A percentile compares a stretch with the other conserved stretches of the same genome.
These are phyloP conservation scores for Colletotrichum zoysiae DNA, from an alignment of 2,329 filamentous ascomycete species.

Conservation along the genomic window DNA sequence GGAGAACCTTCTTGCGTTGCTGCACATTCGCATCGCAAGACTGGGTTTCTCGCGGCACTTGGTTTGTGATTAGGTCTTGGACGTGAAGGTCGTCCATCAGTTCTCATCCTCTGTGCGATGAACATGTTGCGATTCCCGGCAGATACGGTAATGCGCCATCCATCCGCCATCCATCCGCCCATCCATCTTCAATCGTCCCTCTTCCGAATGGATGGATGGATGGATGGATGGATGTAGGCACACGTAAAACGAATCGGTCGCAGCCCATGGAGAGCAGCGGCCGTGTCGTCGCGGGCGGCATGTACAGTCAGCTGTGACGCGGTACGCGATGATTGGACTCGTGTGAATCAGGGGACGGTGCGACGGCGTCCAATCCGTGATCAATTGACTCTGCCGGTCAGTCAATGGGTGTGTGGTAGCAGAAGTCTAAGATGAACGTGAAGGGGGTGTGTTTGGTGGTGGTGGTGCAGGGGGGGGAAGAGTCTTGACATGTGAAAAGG, in stretches of 20 bases:
- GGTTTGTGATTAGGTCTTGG: not conserved
- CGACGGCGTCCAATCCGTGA: conserved; percentile 20
- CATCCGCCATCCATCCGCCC: not conserved
- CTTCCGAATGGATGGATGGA: not conserved
- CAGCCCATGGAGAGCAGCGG: not conserved
- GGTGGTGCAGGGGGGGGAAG: not conserved
- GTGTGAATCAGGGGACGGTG: conserved; percentile 35
- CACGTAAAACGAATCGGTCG: conserved; percentile 29
- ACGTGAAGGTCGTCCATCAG: not conserved
- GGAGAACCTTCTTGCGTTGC: not conserved
- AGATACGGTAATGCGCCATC: conserved; percentile 1
- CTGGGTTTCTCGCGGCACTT: not conserved
- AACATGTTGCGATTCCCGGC: not conserved
- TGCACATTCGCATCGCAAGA: not conserved
- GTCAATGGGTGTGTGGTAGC: conserved; percentile 18
- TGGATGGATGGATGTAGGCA: not conserved
- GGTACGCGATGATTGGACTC: conserved; percentile 35
- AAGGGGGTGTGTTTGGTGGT: too few species aligned
- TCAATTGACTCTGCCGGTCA: conserved; percentile 35
- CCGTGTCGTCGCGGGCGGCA: conserved; percentile 20
- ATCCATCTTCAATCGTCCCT: not conserved
- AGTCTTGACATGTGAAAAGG: conserved; percentile 38
- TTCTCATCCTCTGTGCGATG: not conserved
- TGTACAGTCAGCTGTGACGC: conserved; percentile 11
- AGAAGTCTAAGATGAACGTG: conserved; percentile 4